Evolutionary conservation across 441 rosid species (phyloP), one percentile per base, ranked within the genome.

Genomic region (Gossypium aridum): DNA sequence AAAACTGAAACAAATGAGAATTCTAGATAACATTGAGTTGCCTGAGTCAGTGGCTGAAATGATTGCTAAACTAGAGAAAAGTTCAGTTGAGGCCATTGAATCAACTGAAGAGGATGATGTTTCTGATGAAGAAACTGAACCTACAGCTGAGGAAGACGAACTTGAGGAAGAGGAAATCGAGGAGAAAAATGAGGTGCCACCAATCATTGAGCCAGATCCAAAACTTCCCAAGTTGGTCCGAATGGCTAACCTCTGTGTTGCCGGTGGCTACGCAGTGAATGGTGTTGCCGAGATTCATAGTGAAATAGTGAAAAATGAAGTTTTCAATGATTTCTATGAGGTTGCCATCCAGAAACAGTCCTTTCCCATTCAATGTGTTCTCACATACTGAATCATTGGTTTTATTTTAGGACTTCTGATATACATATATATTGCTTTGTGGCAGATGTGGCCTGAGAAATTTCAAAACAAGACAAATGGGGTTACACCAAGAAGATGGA

Each of bases 281-380:
- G 99, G 99, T 39, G 99, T 94, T 76, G 98, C 98, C 72, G 94
- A 89, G 84, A 94, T 94, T 81, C 99, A 94, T 74, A 92, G 97
- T 77, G 93, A 94, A 80, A 94, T 94, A 51, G 97, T 94, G 37
- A 92, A 90, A 77, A 75, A 89, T 67, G 99, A 91, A 81, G 98
- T 94, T 4, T 94, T 92, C 74, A 90, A 89, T 79, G 91, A 87
- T 31, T 94, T 94, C 71, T 85, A 86, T 72, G 43, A 86, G 98
- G 98, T 92, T 81, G 37, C 3, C 56, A 22, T 17, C 37, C 22
- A 49, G 31, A 28, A 26, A 14, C 22, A 17, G 12, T 28, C 16
- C 16, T 62, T 7, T 45, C 54, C 53, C 10, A 76, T 71, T 62
- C 61, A 53, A 39, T 31, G 54, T 13, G 17, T 13, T 12, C 45